These are phyloP conservation scores for Coemansia interrupta DNA, from an alignment of 192 early-diverging fungal genomes.

Conservation along the genomic window DNA sequence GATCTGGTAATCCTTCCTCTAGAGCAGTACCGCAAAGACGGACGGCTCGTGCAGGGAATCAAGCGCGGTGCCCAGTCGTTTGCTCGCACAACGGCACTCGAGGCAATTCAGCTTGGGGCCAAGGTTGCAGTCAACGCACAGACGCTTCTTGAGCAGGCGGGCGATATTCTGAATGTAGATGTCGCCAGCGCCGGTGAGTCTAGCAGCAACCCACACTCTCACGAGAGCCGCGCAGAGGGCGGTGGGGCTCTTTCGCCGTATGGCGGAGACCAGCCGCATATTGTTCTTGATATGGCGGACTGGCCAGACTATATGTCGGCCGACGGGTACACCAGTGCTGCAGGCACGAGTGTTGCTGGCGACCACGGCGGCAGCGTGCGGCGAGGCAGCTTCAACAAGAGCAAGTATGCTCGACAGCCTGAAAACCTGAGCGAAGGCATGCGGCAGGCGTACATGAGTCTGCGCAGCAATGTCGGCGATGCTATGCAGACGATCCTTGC, in stretches of 20 bases:
- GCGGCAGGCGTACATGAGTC: constrained; percentile 73
- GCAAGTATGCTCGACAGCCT: constrained; percentile 86
- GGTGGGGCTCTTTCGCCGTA: constrained; percentile 3
- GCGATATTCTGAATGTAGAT: constrained; percentile 66
- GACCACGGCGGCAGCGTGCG: constrained; percentile 12
- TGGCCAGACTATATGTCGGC: constrained; percentile 48
- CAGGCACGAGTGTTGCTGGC: constrained; percentile 6
- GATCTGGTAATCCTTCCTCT: constrained; percentile 90
- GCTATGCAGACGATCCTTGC: constrained; percentile 88
- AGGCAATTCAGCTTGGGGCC: constrained; percentile 84
- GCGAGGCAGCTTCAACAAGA: constrained; percentile 49
- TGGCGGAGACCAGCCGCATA: constrained; percentile 3
- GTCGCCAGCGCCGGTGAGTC: constrained; percentile 27
- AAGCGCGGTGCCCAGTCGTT: constrained; percentile 88
- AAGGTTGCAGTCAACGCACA: constrained; percentile 87
- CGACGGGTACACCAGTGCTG: constrained; percentile 23
- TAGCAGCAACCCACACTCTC: constrained; percentile 34
- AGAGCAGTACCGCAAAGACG: constrained; percentile 91
- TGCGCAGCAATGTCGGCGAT: constrained; percentile 74
- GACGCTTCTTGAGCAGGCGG: constrained; percentile 83
- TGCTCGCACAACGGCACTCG: constrained; percentile 83
- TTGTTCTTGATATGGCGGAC: constrained; percentile 41
- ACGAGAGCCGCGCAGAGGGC: constrained; percentile 23
- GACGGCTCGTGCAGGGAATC: constrained; percentile 80
- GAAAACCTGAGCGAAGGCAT: constrained; percentile 81